Percentiles rank a stretch among this genome's conserved stretches.
phyloP scores from a whole-genome alignment of 2,329 filamentous ascomycete species.

The Fusarium sp. region DNA sequence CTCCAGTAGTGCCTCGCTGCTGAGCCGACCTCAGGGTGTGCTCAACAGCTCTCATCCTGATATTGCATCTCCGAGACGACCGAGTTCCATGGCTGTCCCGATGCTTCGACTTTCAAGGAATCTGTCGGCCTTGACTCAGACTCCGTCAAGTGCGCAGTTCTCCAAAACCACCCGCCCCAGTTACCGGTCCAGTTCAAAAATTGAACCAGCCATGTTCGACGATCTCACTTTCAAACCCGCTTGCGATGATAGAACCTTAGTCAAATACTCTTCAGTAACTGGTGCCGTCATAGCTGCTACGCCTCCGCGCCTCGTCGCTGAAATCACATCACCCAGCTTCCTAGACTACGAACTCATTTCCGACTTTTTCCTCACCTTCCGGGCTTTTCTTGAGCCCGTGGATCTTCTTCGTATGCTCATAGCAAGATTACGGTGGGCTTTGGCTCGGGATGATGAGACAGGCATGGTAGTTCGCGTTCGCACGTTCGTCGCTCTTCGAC shows the following conservation, averaged over 20 bases:
- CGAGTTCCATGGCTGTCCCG: conserved; percentile 55
- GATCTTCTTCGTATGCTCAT: conserved; percentile 87
- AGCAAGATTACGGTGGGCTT: conserved; percentile 87
- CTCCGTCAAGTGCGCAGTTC: conserved; percentile 54
- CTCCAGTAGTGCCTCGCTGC: conserved; percentile 69
- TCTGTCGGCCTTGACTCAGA: conserved; percentile 40
- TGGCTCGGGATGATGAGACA: conserved; percentile 81
- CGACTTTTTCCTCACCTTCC: conserved; percentile 97
- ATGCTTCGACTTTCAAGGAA: conserved; percentile 49
- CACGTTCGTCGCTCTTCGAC: conserved; percentile 92
- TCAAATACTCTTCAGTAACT: conserved; percentile 79
- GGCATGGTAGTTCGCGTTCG: conserved; percentile 95
- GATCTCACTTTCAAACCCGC: conserved; percentile 79
- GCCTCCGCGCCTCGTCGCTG: conserved; percentile 88
- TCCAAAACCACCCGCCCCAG: conserved; percentile 58
- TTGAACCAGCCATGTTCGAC: conserved; percentile 85
- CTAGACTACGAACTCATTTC: conserved; percentile 97
- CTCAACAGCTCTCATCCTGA: conserved; percentile 44
- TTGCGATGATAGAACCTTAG: conserved; percentile 83
- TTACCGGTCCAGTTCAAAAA: conserved; percentile 63
- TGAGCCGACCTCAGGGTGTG: conserved; percentile 53
- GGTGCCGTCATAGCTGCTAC: conserved; percentile 89
- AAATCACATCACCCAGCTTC: conserved; percentile 96
- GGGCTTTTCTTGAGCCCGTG: conserved; percentile 81
- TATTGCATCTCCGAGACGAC: conserved; percentile 49